These are phyloP conservation scores for Mycena pura DNA, from an alignment of 768 basidiomycete species.

Conservation along the genomic window DNA sequence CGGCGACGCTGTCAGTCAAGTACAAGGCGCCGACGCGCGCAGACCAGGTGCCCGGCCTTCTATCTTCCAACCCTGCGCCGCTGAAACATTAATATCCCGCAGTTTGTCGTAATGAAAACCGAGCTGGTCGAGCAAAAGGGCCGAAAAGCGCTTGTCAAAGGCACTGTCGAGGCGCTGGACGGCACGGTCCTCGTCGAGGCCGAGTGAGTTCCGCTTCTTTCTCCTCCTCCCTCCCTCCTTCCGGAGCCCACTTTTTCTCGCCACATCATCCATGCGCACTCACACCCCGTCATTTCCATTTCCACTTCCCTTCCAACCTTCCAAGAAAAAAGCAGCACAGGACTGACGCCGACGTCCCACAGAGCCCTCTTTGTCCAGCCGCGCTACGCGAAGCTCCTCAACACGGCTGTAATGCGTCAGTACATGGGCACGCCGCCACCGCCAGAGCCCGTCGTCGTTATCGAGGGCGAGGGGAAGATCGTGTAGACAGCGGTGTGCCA, in stretches of 20 bases:
- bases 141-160: slow-evolving; percentile 77
- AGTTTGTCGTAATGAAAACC: slow-evolving; percentile 88
- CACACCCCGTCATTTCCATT: background rate
- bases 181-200: slow-evolving; percentile 87
- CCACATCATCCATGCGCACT: background rate
- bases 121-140: slow-evolving; percentile 72
- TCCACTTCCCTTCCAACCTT: background rate
- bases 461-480: background rate
- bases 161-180: slow-evolving; percentile 78
- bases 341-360: background rate
- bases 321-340: background rate
- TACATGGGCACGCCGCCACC: slow-evolving; percentile 66
- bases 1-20: slow-evolving; percentile 80
- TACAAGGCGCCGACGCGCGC: slow-evolving; percentile 91
- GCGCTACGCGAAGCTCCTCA: slow-evolving; percentile 81
- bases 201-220: slow-evolving; percentile 53
- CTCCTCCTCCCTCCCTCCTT: background rate
- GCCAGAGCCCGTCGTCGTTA: background rate
- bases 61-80: background rate
- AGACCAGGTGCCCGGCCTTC: slow-evolving; percentile 65
- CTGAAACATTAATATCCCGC: slow-evolving; percentile 2
- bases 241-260: background rate
- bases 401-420: slow-evolving; percentile 61
- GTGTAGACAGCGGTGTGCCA: background rate
- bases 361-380: slow-evolving; percentile 91